phyloP scores from a whole-genome alignment of 2,329 filamentous ascomycete genomes.

The Dothiorella sarmentorum region DNA sequence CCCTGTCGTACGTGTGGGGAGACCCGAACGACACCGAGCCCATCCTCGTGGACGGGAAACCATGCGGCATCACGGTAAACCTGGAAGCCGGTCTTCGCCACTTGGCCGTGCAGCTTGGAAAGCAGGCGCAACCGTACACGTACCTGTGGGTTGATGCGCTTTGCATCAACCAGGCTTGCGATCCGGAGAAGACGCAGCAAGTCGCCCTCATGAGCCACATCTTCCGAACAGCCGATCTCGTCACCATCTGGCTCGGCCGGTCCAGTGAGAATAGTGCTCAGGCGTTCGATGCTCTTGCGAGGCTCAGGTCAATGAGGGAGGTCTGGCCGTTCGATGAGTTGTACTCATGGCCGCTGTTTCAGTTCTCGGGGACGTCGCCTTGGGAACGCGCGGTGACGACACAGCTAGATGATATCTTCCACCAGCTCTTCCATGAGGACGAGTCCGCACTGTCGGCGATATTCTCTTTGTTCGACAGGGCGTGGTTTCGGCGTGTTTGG shows the following conservation, averaged over 20 bases:
- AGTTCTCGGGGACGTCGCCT: neutral
- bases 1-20: constrained; percentile 21
- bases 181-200: constrained; percentile 17
- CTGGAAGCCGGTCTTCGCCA: constrained; percentile 13
- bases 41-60: constrained; percentile 14
- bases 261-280: constrained; percentile 17
- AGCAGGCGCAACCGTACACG: neutral
- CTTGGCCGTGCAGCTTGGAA: neutral
- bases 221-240: neutral
- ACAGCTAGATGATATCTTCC: neutral
- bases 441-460: neutral
- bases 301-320: neutral
- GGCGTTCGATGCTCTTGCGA: constrained; percentile 15
- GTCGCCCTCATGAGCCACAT: constrained; percentile 13
- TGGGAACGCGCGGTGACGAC: neutral
- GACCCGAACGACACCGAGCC: constrained; percentile 6
- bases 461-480: neutral
- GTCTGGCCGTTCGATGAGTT: neutral
- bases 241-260: constrained; percentile 20
- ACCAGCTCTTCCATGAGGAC: neutral
- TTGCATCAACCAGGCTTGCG: constrained; percentile 19
- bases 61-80: constrained; percentile 13
- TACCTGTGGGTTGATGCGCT: constrained; percentile 20
- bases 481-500: constrained; percentile 22
- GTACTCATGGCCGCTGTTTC: neutral